These are phyloP conservation scores for Fusarium protoensiforme DNA, from an alignment of 2,329 filamentous ascomycete genomes.

Conservation along the genomic window DNA sequence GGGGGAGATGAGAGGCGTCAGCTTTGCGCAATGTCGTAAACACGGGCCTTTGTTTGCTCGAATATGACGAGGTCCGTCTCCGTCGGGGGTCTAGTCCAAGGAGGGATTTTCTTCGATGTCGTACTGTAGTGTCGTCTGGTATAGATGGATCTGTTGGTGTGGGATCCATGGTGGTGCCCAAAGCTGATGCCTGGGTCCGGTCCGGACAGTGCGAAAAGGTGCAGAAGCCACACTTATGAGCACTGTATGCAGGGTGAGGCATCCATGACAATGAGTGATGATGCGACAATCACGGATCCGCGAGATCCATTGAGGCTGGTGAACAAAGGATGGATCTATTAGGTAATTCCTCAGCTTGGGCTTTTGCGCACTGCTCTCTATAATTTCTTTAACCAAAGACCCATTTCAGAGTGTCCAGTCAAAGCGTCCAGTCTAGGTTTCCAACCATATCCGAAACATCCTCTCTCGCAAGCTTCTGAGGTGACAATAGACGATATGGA, in stretches of 20 bases:
- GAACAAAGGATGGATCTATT: background rate
- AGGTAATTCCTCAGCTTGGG: background rate
- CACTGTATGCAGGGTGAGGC: constrained; percentile 4
- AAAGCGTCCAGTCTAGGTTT: background rate
- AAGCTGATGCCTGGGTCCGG: constrained; percentile 25
- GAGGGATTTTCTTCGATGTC: constrained; percentile 13
- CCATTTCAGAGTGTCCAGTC: background rate
- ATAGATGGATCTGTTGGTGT: background rate
- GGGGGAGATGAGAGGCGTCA: constrained; percentile 14
- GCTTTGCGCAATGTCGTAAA: constrained; percentile 12
- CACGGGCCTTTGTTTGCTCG: constrained; percentile 4
- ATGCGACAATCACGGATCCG: background rate
- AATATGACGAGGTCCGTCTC: constrained; percentile 10
- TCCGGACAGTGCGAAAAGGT: constrained; percentile 13
- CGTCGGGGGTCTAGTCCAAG: constrained; percentile 1
- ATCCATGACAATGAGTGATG: background rate
- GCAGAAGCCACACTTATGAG: background rate
- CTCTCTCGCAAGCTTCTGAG: background rate
- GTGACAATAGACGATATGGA: background rate
- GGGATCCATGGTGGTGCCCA: constrained; percentile 19
- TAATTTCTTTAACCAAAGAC: background rate
- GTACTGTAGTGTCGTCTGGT: constrained; percentile 6
- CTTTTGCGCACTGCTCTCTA: background rate
- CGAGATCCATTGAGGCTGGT: background rate
- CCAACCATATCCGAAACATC: background rate